Evolutionary conservation across 331 rosid genomes (phyloP), one percentile per base, ranked within the genome.

Genomic region (Phaseolus coccineus): DNA sequence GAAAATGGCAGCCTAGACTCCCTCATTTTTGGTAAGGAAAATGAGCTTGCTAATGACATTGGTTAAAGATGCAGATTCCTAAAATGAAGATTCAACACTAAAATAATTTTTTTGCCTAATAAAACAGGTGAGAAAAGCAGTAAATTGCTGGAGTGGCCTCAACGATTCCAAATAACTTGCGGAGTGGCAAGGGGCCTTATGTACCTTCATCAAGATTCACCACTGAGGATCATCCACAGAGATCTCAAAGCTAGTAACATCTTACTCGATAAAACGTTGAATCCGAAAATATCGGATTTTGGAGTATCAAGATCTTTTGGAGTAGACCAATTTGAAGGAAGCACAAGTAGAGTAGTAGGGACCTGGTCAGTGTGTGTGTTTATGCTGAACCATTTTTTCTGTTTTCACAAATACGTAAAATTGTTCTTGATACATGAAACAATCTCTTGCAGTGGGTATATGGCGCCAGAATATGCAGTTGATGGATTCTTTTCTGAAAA

Each of bases 241-340:
- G 78, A 73, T 57, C 56, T 73, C 4, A 73, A 73, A 40, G 55
- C 78, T 56, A 73, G 78, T 57, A 73, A 73, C 1, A 15, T 73
- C 2, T 5, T 73, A 25, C 78, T 73, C 4, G 78, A 73, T 40
- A 53, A 73, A 7, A 40, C 57, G 0, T 0, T 39, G 10, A 73
- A 10, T 5, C 68, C 78, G 5, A 73, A 73, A 25, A 39, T 73
- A 6, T 73, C 78, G 12, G 68, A 73, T 40, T 73, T 73, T 39
- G 78, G 68, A 0, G 5, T 39, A 3, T 67, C 50, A 0, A 73
- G 24, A 73, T 14, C 78, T 22, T 37, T 57, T 56, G 78, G 27
- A 5, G 37, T 11, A 4, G 77, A 72, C 14, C 51, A 72, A 22
- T 4, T 2, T 1, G 66, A 72, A 35, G 65, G 77, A 39, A 73